Conservation (phyloP, 163 green algal genomes). For the Scenedesmus sp. region DNA sequence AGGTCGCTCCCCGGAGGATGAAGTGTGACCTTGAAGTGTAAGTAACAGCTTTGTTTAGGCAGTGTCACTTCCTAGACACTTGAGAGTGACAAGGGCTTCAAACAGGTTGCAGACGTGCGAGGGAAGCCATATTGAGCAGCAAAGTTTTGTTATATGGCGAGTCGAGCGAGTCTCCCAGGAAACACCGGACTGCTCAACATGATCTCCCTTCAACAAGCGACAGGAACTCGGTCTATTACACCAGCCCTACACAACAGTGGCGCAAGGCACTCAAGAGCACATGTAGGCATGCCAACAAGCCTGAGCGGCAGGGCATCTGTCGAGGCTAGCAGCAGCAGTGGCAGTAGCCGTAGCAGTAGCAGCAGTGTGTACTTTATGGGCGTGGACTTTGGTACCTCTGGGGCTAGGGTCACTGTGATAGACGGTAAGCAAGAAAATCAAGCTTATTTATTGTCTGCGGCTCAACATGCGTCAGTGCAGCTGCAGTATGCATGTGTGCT, state of each 20-base stretch:
- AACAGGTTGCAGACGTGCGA: neutral
- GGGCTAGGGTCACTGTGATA: conserved; percentile 72
- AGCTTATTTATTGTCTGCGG: too few species aligned
- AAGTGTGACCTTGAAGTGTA: too few species aligned
- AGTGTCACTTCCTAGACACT: too few species aligned
- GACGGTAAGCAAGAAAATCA: too few species aligned
- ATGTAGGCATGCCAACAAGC: neutral
- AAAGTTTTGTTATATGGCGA: neutral
- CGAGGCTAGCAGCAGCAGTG: conserved; percentile 2
- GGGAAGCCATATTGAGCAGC: neutral
- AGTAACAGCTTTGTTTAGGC: too few species aligned
- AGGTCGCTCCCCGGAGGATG: too few species aligned
- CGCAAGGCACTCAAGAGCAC: neutral
- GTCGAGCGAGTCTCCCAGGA: neutral
- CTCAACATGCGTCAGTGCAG: neutral
- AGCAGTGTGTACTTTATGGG: conserved; percentile 63
- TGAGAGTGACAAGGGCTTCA: neutral
- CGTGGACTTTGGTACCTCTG: conserved; percentile 83
- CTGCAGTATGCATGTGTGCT: neutral
- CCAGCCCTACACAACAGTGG: neutral
- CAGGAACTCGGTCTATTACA: neutral
- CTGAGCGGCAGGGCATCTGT: neutral
- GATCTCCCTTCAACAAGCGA: neutral
- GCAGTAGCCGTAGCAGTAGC: neutral
- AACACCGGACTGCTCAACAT: conserved; percentile 11